Percentiles rank a stretch among this genome's conserved stretches.
Conservation (phyloP, 805 yeast species). For the Saccharomycopsis amapae region DNA sequence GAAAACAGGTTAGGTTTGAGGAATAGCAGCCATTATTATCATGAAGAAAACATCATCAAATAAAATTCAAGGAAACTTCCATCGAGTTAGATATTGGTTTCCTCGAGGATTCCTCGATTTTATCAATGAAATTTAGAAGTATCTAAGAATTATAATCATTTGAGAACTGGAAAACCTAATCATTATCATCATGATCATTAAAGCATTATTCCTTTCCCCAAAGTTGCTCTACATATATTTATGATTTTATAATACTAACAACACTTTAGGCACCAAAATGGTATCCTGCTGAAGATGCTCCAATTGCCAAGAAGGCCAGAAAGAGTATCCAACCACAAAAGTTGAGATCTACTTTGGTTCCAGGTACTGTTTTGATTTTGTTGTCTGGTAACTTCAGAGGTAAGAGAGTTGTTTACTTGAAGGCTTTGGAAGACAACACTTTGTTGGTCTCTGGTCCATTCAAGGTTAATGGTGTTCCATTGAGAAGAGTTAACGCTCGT, state of each 20-base stretch:
- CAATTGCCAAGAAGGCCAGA: slow-evolving; percentile 84
- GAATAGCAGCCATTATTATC: too few species aligned
- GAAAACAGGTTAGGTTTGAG: too few species aligned
- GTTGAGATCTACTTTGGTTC: slow-evolving; percentile 91
- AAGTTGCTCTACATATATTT: not conserved
- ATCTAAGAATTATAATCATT: too few species aligned
- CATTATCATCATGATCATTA: not conserved
- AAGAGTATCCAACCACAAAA: slow-evolving; percentile 89
- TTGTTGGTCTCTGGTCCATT: slow-evolving; percentile 96
- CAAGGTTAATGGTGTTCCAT: slow-evolving; percentile 99
- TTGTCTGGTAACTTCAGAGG: slow-evolving; percentile 99
- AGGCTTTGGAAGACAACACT: slow-evolving; percentile 96
- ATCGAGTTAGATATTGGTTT: too few species aligned
- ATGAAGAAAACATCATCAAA: too few species aligned
- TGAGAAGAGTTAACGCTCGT: slow-evolving; percentile 98
- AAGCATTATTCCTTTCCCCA: not conserved
- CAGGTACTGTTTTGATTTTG: slow-evolving; percentile 96
- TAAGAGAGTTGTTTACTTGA: slow-evolving; percentile 97
- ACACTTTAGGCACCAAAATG: slow-evolving; percentile 66
- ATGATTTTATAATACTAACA: not conserved
- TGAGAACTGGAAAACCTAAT: not conserved
- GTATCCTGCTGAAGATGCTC: slow-evolving; percentile 89
- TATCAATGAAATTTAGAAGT: too few species aligned
- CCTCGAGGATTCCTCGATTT: too few species aligned
- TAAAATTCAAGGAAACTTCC: too few species aligned